Percentiles rank a stretch among this genome's conserved stretches.
These are phyloP conservation scores for Lichtheimia ornata DNA, from an alignment of 371 early-diverging fungal genomes.

Conservation along the genomic window DNA sequence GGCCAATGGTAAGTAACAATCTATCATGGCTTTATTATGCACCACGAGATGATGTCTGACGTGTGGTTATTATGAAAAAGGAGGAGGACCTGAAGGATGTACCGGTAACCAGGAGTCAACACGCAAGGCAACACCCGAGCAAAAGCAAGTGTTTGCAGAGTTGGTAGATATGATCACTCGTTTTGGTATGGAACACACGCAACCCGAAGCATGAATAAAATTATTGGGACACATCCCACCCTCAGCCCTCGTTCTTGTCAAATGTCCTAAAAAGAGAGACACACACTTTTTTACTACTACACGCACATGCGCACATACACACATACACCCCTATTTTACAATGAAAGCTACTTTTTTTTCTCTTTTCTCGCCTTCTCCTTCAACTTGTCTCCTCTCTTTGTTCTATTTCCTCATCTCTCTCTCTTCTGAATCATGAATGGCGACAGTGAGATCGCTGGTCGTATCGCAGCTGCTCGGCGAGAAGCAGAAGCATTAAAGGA, in stretches of 20 bases:
- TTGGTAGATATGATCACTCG: constrained; percentile 26
- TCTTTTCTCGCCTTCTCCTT: background rate
- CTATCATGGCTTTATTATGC: background rate
- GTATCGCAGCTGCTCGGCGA: constrained; percentile 86
- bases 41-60: background rate
- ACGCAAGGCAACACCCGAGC: constrained; percentile 31
- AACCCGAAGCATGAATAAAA: background rate
- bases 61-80: background rate
- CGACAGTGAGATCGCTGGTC: constrained; percentile 52
- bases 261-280: background rate
- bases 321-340: constrained; percentile 2
- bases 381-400: background rate
- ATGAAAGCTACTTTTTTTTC: background rate
- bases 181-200: constrained; percentile 3
- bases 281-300: background rate
- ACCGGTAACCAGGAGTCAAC: constrained; percentile 21
- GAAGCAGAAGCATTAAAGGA: constrained; percentile 96
- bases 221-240: background rate
- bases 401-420: background rate
- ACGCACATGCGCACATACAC: background rate
- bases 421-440: constrained; percentile 11
- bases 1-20: constrained; percentile 37
- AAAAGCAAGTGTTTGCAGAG: constrained; percentile 38
- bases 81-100: constrained; percentile 50
- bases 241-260: background rate